Evolutionary conservation across 202 grass and related monocot species (phyloP).

Genomic region (Brachypodium distachyon): DNA sequence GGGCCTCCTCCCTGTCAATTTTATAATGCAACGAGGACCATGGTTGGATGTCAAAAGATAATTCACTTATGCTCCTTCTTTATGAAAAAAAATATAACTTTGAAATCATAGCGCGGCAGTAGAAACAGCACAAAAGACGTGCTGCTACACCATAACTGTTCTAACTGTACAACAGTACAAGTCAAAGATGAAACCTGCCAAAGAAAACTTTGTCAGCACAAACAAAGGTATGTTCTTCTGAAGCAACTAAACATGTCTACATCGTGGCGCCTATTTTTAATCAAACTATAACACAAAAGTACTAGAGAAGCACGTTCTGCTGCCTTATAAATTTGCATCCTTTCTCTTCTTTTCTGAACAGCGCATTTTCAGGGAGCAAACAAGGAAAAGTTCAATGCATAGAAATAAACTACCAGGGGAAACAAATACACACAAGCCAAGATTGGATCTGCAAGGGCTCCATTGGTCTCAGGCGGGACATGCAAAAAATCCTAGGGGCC

Average conservation of each 20-base stretch:
- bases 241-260: not conserved
- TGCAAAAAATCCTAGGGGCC: not conserved
- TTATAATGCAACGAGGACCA: not conserved
- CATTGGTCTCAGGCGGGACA: not conserved
- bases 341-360: not conserved
- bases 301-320: not conserved
- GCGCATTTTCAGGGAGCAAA: not conserved
- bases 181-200: not conserved
- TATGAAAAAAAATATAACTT: not conserved
- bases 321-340: not conserved
- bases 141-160: too few species aligned
- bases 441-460: slow-evolving; percentile 14
- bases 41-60: not conserved
- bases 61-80: not conserved
- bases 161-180: too few species aligned
- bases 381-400: not conserved
- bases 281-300: not conserved
- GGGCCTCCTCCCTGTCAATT: not conserved
- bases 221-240: not conserved
- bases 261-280: not conserved
- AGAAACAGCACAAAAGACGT: not conserved
- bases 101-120: not conserved
- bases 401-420: not conserved
- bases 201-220: not conserved
- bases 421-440: not conserved